These are phyloP conservation scores for Bryum argenteum DNA, from an alignment of 225 moss, liverwort and hornwort species.

Conservation along the genomic window DNA sequence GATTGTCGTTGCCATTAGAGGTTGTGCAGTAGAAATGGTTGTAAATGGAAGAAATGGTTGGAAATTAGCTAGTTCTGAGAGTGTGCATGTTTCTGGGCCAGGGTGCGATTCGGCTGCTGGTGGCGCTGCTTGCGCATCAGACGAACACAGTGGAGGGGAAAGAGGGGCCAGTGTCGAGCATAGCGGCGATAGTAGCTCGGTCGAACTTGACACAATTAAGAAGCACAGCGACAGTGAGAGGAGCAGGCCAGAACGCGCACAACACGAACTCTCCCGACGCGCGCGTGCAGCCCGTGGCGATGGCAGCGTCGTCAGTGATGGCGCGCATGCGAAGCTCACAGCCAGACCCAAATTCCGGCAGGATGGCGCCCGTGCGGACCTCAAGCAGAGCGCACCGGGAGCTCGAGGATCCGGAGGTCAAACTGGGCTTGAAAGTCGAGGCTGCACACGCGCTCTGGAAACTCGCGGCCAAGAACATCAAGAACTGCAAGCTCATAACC, in stretches of 20 bases:
- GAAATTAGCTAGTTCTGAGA: too few relatives aligned
- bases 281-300: conserved; percentile 39
- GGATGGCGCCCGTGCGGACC: conserved; percentile 34
- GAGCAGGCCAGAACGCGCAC: conserved; percentile 16
- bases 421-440: conserved; percentile 70
- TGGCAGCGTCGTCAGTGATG: conserved; percentile 40
- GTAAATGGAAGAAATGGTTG: too few relatives aligned
- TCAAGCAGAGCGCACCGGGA: conserved; percentile 64
- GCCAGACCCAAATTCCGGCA: conserved; percentile 31
- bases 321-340: conserved; percentile 40
- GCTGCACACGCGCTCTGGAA: conserved; percentile 88
- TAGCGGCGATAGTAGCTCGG: conserved; percentile 61
- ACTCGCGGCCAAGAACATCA: conserved; percentile 71
- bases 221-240: background rate
- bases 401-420: conserved; percentile 78
- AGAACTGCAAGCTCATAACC: conserved; percentile 91
- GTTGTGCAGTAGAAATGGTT: too few relatives aligned
- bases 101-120: conserved; percentile 79
- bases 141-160: conserved; percentile 56
- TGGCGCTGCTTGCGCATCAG: conserved; percentile 76
- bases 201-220: conserved; percentile 59
- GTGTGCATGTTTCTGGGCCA: background rate
- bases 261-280: conserved; percentile 10
- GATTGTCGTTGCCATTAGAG: too few relatives aligned
- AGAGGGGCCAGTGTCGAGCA: conserved; percentile 51